Base-by-base conservation (phyloP, 441 rosid genomes). In the Pelargonium fulgidum region DNA sequence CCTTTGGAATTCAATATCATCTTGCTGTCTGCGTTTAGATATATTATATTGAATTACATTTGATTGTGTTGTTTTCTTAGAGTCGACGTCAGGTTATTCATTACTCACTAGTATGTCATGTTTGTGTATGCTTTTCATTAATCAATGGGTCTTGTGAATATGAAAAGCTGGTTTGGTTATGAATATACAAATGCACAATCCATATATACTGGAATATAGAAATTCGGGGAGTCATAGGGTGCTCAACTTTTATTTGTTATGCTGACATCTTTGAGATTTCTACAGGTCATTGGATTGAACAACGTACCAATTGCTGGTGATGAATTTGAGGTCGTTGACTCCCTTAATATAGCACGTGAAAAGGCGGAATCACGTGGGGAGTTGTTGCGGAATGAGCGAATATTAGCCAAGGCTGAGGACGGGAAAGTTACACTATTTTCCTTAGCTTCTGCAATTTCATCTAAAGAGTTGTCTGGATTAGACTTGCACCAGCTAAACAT, bases 341-440 rank as follows among this genome's bases (percentile, higher is more conserved):
- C 92, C 67, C 90, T 94, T 71, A 96, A 94, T 77, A 74, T 82
- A 71, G 99, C 99, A 36, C 96, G 97, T 66, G 91, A 86, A 79
- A 84, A 70, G 83, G 97, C 99, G 56, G 96, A 90, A 72, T 76
- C 80, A 47, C 73, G 90, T 74, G 97, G 89, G 1, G 82, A 81
- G 78, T 71, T 85, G 70, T 78, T 94, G 81, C 80, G 96, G 65
- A 72, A 90, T 73, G 94, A 91, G 72, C 93, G 90, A 61, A 87
- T 91, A 81, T 85, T 90, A 62, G 94, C 86, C 72, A 90, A 90
- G 84, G 97, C 99, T 71, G 97, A 97, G 75, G 97, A 91, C 73
- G 99, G 96, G 64, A 94, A 82, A 85, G 81, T 91, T 69, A 94
- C 97, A 9, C 97, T 94, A 81, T 94, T 97, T 72, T 94, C 97